Conservation (phyloP, 1,284 basidiomycete species). For the Flammula alnicola region DNA sequence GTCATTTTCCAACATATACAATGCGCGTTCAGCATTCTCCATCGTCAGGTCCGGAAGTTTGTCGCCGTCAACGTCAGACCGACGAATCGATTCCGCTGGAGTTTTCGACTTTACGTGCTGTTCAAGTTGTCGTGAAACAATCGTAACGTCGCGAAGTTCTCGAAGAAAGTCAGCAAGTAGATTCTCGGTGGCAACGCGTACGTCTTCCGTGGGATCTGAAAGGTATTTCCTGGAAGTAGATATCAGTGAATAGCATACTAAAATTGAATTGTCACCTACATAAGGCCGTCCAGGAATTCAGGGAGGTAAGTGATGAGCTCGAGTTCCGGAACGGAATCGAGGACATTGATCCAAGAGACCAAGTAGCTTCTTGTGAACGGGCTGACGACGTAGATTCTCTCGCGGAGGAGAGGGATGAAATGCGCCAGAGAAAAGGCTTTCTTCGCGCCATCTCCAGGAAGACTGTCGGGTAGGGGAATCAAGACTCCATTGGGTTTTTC, state of each 20-base stretch:
- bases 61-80: constrained; percentile 49
- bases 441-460: constrained; percentile 54
- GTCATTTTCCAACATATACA: constrained; percentile 61
- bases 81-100: constrained; percentile 44
- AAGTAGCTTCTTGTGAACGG: constrained; percentile 97
- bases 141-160: constrained; percentile 88
- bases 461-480: constrained; percentile 63
- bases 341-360: constrained; percentile 94
- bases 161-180: constrained; percentile 91
- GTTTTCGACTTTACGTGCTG: constrained; percentile 54
- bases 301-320: constrained; percentile 95
- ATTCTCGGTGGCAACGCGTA: constrained; percentile 90
- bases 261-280: constrained; percentile 62
- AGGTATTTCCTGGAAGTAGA: constrained; percentile 79
- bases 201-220: constrained; percentile 94
- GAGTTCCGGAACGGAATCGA: constrained; percentile 96
- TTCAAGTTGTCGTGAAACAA: constrained; percentile 67
- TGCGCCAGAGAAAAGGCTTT: constrained; percentile 93
- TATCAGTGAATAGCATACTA: constrained; percentile 17
- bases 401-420: constrained; percentile 93
- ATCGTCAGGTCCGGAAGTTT: constrained; percentile 53
- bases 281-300: constrained; percentile 90
- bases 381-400: constrained; percentile 93
- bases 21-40: constrained; percentile 52
- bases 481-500: constrained; percentile 61